Evolutionary conservation across 169 alveolate species (phyloP).

Genomic region (Plasmodium coatneyi): DNA sequence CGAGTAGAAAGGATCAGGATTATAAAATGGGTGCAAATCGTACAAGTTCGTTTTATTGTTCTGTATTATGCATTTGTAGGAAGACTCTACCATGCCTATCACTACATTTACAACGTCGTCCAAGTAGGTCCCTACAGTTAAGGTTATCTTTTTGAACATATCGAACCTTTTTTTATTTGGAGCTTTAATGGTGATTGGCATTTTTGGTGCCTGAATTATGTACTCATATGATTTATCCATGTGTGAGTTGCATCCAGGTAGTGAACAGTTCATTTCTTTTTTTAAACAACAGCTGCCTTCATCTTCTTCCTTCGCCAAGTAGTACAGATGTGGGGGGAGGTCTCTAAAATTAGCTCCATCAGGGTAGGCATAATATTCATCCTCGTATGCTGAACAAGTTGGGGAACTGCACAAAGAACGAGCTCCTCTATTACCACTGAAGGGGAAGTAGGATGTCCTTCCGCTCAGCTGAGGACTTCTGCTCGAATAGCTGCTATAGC

Average conservation of each 20-base stretch:
- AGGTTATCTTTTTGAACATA: constrained; percentile 53
- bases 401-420: constrained; percentile 14
- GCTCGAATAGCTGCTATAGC: background rate
- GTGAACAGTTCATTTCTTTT: constrained; percentile 10
- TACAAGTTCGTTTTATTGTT: constrained; percentile 27
- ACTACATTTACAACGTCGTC: constrained; percentile 58
- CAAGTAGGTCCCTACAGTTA: constrained; percentile 62
- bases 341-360: background rate
- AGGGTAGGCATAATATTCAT: constrained; percentile 25
- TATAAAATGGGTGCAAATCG: constrained; percentile 71
- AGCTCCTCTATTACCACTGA: background rate
- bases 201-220: constrained; percentile 13
- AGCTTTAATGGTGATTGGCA: background rate
- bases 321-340: constrained; percentile 5
- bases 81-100: constrained; percentile 36
- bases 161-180: constrained; percentile 13
- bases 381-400: background rate
- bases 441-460: background rate
- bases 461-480: background rate
- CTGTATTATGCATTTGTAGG: constrained; percentile 1
- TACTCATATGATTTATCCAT: constrained; percentile 27
- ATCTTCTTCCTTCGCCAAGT: constrained; percentile 22
- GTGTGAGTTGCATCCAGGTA: constrained; percentile 10
- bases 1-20: constrained; percentile 71
- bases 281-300: constrained; percentile 11